Evolutionary conservation across 2,329 filamentous ascomycete species (phyloP), one percentile per base, ranked within the genome.

Genomic region (Metarhizium anisopliae): DNA sequence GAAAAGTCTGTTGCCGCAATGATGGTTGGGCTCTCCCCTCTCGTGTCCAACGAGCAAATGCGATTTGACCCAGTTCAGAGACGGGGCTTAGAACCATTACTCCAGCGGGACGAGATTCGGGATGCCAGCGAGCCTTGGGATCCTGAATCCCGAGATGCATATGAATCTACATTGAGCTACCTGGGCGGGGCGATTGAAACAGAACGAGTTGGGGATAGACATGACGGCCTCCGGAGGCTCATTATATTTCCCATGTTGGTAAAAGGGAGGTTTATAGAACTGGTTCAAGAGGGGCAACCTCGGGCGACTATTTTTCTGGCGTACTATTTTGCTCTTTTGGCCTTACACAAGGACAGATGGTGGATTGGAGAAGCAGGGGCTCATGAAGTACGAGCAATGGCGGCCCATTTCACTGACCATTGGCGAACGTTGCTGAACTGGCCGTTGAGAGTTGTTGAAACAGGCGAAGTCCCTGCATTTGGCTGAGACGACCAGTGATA

Each of bases 91-190:
- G 59, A 60, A n/a, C 50, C 53, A 29, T 14, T 62, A n/a, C 45
- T 61, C 0, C 32, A 42, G 2, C 50, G 54, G 6, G 43, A 55
- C 35, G 18, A 42, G 6, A 49, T 51, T 10, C 55, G 57, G 3
- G 56, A 60, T n/a, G 56, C 43, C n/a, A 51, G 55, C 2, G 60
- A 61, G 47, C 54, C 57, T 20, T 62, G 60, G 60, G 59, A 62
- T 29, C 5, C 20, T 14, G 59, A 61, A 43, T 58, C 57, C 14
- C 59, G 50, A 40, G 56, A 62, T 35, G 60, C 59, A 18, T 62
- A 61, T 16, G 58, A 58, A 43, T 59, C 58, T 4, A 61, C 59
- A 14, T 47, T 62, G 35, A 58, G 59, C 55, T 62, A 60, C 43
- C 50, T 62, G 4, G 60, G 60, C 6, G 56, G 60, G 2, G 50